Base-by-base conservation (phyloP, 208 protist genomes). In the Leishmania amazonensis region DNA sequence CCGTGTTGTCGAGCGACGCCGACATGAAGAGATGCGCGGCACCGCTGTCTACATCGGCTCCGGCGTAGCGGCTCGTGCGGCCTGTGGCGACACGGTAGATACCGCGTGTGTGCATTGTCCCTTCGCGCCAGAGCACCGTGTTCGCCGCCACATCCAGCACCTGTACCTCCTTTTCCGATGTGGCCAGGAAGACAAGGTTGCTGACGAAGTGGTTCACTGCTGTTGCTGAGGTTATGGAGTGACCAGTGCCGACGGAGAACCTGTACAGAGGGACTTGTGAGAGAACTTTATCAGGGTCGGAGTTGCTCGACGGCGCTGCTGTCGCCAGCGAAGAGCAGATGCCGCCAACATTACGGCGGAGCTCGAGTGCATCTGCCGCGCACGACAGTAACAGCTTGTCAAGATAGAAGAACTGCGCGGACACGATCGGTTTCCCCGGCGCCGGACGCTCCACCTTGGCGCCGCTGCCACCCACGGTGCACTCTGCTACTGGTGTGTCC, bases 191-290 rank as follows among this genome's bases (percentile, higher is more conserved):
- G 17, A 96, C 78, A 19, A 97, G 40, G 35, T 89, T 88, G 83
- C 91, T 96, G 8, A 85, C 78, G 68, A 97, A 96, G 74, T 95
- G 87, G 75, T 97, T 97, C 24, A 97, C 87, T 35, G 84, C 85
- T 38, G 87, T 90, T 49, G 95, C 84, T 9, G 88, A 81, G 5
- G 87, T 88, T 49, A 97, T 90, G 47, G 68, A 67, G 71, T 97
- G 92, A 2, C 89, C 81, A 1, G 40, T 83, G 9, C 75, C 77
- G 13, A 87, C 80, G 21, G 83, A 47, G 77, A 88, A 83, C 7
- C 45, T 24, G 49, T 85, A 88, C 9, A 91, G 62, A 2, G 90
- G 88, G 19, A 83, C 83, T 53, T 81, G 75, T 68, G 88, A 84
- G 6, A 89, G 84, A 40, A 62, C 35, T 7, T 47, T 40, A 21